Conservation (phyloP, 768 basidiomycete genomes). For the Naganishia onofrii region DNA sequence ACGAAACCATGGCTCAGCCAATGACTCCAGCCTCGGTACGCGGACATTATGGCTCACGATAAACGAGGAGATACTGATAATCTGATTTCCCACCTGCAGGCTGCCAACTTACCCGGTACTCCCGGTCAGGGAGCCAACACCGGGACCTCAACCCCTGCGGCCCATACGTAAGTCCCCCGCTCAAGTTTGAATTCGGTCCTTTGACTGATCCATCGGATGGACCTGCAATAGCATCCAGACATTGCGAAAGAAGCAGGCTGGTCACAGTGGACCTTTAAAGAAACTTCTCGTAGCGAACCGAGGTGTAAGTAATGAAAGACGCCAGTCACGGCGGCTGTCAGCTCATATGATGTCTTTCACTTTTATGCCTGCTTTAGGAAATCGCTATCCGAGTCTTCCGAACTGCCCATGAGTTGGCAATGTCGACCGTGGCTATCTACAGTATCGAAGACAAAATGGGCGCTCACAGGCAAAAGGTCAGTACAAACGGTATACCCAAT, state of each 20-base stretch:
- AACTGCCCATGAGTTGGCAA: conserved; percentile 95
- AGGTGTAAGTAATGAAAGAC: conserved; percentile 36
- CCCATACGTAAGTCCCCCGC: conserved; percentile 21
- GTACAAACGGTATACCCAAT: conserved; percentile 53
- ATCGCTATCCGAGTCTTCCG: conserved; percentile 98
- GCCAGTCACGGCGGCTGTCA: background rate
- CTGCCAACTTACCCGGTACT: conserved; percentile 14
- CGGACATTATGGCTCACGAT: background rate
- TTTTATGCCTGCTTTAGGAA: conserved; percentile 60
- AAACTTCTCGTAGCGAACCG: conserved; percentile 55
- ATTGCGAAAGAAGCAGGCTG: conserved; percentile 50
- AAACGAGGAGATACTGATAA: too few relatives aligned
- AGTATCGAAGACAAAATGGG: conserved; percentile 94
- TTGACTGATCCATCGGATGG: background rate
- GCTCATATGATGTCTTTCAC: background rate
- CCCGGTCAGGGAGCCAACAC: conserved; percentile 28
- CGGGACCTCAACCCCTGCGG: conserved; percentile 27
- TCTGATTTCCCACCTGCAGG: background rate
- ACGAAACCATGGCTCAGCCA: conserved; percentile 24
- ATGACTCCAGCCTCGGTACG: conserved; percentile 23
- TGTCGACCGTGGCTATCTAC: conserved; percentile 99
- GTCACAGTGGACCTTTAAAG: conserved; percentile 50
- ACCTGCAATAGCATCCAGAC: conserved; percentile 42
- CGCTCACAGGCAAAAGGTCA: conserved; percentile 85
- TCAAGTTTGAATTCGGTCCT: background rate